Evolutionary conservation across 2,329 filamentous ascomycete species (phyloP).

Genomic region (Talaromyces sp.): DNA sequence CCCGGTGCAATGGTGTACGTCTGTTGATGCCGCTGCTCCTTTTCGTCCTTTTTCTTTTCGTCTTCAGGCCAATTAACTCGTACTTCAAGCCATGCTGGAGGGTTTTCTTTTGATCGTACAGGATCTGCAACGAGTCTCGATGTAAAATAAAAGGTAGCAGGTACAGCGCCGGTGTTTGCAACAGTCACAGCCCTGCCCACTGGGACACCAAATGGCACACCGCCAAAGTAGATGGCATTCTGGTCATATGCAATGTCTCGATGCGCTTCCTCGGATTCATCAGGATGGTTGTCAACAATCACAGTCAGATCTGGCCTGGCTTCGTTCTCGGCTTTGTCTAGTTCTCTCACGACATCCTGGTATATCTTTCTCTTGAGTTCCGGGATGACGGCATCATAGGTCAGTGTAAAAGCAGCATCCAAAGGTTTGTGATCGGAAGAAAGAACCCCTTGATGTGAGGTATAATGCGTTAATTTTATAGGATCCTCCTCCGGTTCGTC

Average conservation of each 20-base stretch:
- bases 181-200: slow-evolving; percentile 69
- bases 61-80: slow-evolving; percentile 55
- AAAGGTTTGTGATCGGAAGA: slow-evolving; percentile 97
- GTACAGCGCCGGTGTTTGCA: slow-evolving; percentile 83
- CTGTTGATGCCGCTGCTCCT: slow-evolving; percentile 32
- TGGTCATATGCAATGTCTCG: slow-evolving; percentile 27
- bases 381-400: slow-evolving; percentile 81
- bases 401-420: slow-evolving; percentile 73
- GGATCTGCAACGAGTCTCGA: slow-evolving; percentile 53
- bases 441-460: slow-evolving; percentile 79
- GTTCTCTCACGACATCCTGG: slow-evolving; percentile 77
- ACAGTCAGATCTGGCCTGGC: slow-evolving; percentile 75
- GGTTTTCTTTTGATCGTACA: slow-evolving; percentile 26
- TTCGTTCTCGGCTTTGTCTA: slow-evolving; percentile 91
- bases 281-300: slow-evolving; percentile 61
- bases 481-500: slow-evolving; percentile 41
- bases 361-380: slow-evolving; percentile 79
- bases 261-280: slow-evolving; percentile 30
- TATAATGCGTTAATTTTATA: slow-evolving; percentile 63
- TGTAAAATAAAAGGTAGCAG: slow-evolving; percentile 74
- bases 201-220: slow-evolving; percentile 63
- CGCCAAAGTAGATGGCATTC: slow-evolving; percentile 71
- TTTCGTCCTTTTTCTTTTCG: slow-evolving; percentile 21
- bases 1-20: slow-evolving; percentile 71
- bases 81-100: slow-evolving; percentile 66